Conservation (phyloP, 257 asterid genomes). For the Plectranthus barbatus region DNA sequence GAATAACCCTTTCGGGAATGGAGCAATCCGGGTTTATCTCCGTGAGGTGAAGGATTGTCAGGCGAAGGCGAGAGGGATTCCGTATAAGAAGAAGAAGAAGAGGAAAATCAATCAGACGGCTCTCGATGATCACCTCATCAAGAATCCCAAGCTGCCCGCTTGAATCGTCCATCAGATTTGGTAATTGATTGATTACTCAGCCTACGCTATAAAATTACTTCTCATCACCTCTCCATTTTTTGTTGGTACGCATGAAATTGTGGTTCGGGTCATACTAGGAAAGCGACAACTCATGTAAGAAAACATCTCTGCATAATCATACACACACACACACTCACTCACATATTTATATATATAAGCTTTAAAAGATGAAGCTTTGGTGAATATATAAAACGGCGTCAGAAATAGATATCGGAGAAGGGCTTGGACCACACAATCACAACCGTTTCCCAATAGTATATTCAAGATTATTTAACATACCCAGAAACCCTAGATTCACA, state of each 20-base stretch:
- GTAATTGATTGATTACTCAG: no score
- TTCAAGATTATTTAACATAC: neutral
- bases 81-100: conserved; percentile 84
- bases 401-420: neutral
- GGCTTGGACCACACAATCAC: conserved; percentile 26
- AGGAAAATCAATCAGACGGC: conserved; percentile 25
- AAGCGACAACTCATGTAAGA: conserved; percentile 7
- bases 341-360: neutral
- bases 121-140: conserved; percentile 23
- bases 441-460: conserved; percentile 17
- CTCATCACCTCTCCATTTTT: neutral
- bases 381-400: neutral
- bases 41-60: conserved; percentile 88
- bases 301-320: no score
- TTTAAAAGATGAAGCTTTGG: neutral
- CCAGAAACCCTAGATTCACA: conserved; percentile 33
- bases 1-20: conserved; percentile 71
- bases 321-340: no score
- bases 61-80: conserved; percentile 84
- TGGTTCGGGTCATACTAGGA: neutral
- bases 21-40: conserved; percentile 62
- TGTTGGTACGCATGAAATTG: neutral
- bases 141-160: conserved; percentile 31
- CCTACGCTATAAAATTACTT: neutral
- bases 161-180: neutral